phyloP scores from a whole-genome alignment of 2,329 filamentous ascomycete species.

The Pseudocercospora musae region DNA sequence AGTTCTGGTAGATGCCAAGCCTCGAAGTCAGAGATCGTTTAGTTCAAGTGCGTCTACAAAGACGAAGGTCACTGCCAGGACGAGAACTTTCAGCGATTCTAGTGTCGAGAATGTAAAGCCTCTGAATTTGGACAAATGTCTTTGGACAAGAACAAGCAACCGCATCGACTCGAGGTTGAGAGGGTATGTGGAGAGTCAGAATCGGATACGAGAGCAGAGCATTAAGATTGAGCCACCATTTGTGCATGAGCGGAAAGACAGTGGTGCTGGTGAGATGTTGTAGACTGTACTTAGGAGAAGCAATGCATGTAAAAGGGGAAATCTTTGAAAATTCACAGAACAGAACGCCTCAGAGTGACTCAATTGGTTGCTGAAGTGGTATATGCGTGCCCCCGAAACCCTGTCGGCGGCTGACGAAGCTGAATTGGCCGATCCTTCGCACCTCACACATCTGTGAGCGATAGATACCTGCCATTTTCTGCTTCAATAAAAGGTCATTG shows the following conservation, averaged over 20 bases:
- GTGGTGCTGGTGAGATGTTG: background rate
- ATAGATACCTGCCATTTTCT: too few relatives aligned
- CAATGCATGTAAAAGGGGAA: too few relatives aligned
- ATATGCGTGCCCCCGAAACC: too few relatives aligned
- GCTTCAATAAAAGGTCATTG: too few relatives aligned
- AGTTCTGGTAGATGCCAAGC: background rate
- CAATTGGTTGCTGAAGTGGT: too few relatives aligned
- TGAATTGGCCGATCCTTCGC: too few relatives aligned
- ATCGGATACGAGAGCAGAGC: constrained; percentile 7
- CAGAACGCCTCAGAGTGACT: too few relatives aligned
- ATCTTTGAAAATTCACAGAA: too few relatives aligned
- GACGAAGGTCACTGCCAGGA: background rate
- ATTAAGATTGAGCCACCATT: background rate
- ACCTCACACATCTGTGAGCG: too few relatives aligned
- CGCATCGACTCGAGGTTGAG: constrained; percentile 4
- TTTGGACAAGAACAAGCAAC: background rate
- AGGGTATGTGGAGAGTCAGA: constrained; percentile 15
- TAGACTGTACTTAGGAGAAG: background rate
- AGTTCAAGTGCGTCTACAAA: background rate
- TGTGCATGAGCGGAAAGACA: background rate
- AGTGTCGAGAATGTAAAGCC: constrained; percentile 13
- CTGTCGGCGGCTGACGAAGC: too few relatives aligned
- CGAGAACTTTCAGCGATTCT: background rate
- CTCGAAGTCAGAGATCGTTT: background rate
- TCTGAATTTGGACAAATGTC: constrained; percentile 9